Base-by-base conservation (phyloP, 2,329 filamentous ascomycete species). In the Aspergillus costaricaensis region DNA sequence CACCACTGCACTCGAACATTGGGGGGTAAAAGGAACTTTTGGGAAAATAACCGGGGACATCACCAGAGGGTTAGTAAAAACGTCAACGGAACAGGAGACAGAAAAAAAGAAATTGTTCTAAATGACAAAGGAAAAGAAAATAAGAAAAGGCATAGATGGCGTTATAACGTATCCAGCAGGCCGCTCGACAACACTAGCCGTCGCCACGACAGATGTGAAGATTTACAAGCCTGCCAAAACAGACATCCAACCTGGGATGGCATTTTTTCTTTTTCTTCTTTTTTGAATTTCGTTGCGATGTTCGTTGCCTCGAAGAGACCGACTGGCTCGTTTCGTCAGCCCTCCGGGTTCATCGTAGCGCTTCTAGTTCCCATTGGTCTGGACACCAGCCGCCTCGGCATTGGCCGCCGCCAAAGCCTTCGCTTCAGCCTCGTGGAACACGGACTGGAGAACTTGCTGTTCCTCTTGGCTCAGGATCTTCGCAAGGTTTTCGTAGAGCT, bases 401-500 rank as follows among this genome's bases (percentile, higher is more conserved):
- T 75, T 75, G 32, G 74, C 74, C 19, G 73, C 73, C 50, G 77
- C 76, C 67, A 80, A 70, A 15, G 77, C 78, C 67, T 86, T 82
- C 58, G 80, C 79, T 63, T 87, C 85, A 58, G 90, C 91, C 76
- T 90, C 86, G 65, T 89, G 83, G 62, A 96, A 86, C 58, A 94
- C 91, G 21, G 82, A 85, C 74, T 96, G 88, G 63, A 98, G 85
- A 52, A 96, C 84, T 64, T 85, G 85, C 75, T 95, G 91, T 73
- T 98, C 93, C 53, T 95, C 91, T 0, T 87, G 82, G 39, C 86
- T 88, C 43, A 98, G 85, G 62, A 91, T 90, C 67, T 89, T 87
- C 21, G 91, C 92, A 60, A 99, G 83, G 61, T 83, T 88, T 47
- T 88, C 82, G 75, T 98, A 99, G 67, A 96, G 89, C 67, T 93